Evolutionary conservation across 306 rosid species (phyloP), one percentile per base, ranked within the genome.

Genomic region (Begonia masoniana): DNA sequence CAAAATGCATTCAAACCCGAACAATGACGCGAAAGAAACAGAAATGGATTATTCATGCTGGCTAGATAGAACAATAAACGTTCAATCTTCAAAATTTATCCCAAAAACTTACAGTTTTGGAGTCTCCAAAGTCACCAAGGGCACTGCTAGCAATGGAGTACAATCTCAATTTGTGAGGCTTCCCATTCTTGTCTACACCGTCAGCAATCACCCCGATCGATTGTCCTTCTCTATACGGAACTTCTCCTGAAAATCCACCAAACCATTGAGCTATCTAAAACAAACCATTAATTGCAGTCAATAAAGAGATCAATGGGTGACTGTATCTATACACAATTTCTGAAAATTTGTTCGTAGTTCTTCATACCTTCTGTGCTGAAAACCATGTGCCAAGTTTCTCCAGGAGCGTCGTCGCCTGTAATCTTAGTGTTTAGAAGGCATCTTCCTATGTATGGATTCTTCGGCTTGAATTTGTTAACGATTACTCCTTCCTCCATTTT

Each of bases 321-420:
- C 50, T 17, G 19, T 17, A 17, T 17, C 19, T 17, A 17, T 17
- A 1, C 19, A 17, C 19, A 17, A 17, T 17, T 26, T 26, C 35
- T 26, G 35, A 26, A 26, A 26, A 26, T 26, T 6, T 26, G 35
- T 26, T 26, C 43, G 19, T 5, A 62, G 56, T 36, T 51, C 6
- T 2, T 13, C 66, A 46, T 60, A 92, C 96, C 99, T 49, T 92
- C 99, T 10, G 99, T 92, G 78, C 62, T 81, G 86, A 92, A 92
- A 54, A 92, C 96, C 96, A 92, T 92, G 72, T 92, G 99, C 94
- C 96, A 86, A 4, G 99, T 92, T 66, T 92, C 99, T 13, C 99
- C 99, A 10, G 99, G 99, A 46, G 99, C 99, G 63, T 92, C 99
- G 62, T 92, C 99, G 15, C 81, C 96, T 12, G 99, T 92, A 76